Percentiles rank a stretch among this genome's conserved stretches.
Conservation (phyloP, 495 filamentous ascomycete species). For the Amphirosellinia nigrospora region DNA sequence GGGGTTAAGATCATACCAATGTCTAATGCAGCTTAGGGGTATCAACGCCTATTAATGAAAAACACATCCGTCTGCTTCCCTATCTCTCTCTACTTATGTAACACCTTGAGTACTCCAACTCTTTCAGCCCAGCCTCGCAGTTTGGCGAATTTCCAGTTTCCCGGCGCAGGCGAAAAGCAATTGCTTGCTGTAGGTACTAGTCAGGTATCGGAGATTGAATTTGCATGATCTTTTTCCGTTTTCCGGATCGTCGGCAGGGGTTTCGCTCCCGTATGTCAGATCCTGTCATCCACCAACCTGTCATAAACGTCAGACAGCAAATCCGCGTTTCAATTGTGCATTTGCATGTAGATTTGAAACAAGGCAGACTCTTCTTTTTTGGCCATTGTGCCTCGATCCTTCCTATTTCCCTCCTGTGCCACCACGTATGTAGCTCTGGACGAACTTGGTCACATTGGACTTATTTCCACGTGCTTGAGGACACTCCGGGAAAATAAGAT, state of each 20-base stretch:
- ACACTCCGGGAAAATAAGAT: not conserved
- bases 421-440: not conserved
- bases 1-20: not conserved
- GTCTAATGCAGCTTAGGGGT: too few relatives aligned
- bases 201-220: constrained; percentile 1
- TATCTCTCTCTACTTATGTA: not conserved
- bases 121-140: constrained; percentile 11
- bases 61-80: not conserved
- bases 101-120: not conserved
- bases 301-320: constrained; percentile 3
- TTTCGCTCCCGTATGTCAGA: not conserved
- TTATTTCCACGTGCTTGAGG: not conserved
- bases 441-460: not conserved
- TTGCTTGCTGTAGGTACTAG: not conserved
- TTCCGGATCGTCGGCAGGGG: constrained; percentile 15
- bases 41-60: not conserved
- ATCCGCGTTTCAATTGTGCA: constrained; percentile 18
- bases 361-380: constrained; percentile 10
- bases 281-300: not conserved
- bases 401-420: not conserved
- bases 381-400: not conserved
- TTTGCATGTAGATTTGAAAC: constrained; percentile 10
- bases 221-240: not conserved
- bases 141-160: not conserved
- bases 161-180: not conserved